Evolutionary conservation across 148 eudicot genomes (phyloP).

Genomic region (Rhododendron griersonianum): DNA sequence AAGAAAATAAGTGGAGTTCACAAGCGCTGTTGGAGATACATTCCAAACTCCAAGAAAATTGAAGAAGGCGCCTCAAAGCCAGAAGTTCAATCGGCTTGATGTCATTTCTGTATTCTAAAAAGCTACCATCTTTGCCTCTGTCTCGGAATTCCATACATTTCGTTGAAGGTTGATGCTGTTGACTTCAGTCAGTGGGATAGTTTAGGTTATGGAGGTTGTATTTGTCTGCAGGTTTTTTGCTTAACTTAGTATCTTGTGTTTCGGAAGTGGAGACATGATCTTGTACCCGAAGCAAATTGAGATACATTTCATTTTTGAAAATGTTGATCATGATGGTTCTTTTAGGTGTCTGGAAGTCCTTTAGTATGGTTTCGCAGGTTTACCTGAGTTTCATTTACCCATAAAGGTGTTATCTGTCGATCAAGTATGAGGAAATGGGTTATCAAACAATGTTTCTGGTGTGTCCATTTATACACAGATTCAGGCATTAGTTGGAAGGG

Average conservation of each 20-base stretch:
- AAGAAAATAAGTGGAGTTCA: slow-evolving; percentile 96
- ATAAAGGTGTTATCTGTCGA: background rate
- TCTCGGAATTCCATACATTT: background rate
- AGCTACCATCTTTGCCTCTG: background rate
- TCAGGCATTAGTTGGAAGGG: background rate
- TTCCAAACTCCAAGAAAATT: slow-evolving; percentile 37
- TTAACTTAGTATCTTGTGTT: background rate
- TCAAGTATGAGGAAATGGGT: background rate
- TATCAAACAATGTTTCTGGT: background rate
- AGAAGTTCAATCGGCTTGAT: slow-evolving; percentile 49
- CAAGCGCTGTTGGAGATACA: slow-evolving; percentile 93
- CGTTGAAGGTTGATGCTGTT: background rate
- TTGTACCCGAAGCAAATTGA: background rate
- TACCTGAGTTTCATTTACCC: background rate
- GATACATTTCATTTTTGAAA: background rate
- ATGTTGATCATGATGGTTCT: background rate
- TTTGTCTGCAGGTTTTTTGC: background rate
- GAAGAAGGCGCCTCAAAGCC: slow-evolving; percentile 37
- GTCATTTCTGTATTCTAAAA: background rate
- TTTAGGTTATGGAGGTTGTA: background rate
- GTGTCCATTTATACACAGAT: background rate
- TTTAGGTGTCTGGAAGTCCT: background rate
- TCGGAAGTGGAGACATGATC: background rate
- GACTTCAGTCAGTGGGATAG: background rate
- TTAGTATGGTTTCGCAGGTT: background rate